phyloP scores from a whole-genome alignment of 108 stramenopile species.

The Cyclotella kingstonii region DNA sequence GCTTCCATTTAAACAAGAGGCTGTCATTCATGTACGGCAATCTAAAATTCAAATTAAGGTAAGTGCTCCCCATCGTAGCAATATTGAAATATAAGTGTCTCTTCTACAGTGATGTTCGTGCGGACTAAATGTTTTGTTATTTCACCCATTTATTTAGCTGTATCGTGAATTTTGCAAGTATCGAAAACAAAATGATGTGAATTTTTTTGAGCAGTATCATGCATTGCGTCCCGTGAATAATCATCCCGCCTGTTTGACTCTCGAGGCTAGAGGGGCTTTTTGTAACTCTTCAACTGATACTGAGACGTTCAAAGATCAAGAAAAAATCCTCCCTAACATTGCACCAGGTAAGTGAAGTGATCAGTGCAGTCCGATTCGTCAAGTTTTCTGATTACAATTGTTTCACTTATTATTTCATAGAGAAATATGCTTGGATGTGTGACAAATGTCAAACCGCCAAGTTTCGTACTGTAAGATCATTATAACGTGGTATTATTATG shows the following conservation, averaged over 20 bases:
- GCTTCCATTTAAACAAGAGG: constrained; percentile 62
- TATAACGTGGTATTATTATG: too few relatives aligned
- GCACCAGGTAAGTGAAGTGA: too few relatives aligned
- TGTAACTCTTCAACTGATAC: constrained; percentile 7
- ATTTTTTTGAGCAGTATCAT: constrained; percentile 54
- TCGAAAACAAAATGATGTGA: constrained; percentile 18
- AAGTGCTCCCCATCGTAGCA: too few relatives aligned
- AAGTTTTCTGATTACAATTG: too few relatives aligned
- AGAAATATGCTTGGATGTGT: constrained; percentile 41
- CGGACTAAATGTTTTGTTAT: background rate
- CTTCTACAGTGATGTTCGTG: background rate
- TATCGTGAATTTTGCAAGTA: constrained; percentile 48
- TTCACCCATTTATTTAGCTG: constrained; percentile 9
- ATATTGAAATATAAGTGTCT: background rate
- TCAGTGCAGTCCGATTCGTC: too few relatives aligned
- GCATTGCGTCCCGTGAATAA: constrained; percentile 56
- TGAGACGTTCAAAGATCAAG: background rate
- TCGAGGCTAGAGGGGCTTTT: background rate
- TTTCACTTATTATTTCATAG: too few relatives aligned
- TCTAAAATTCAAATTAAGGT: constrained; percentile 52
- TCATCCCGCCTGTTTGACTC: constrained; percentile 55
- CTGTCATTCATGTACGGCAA: constrained; percentile 62
- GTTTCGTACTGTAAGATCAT: constrained; percentile 25
- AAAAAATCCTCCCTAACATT: too few relatives aligned
- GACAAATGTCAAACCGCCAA: constrained; percentile 30